A percentile compares a stretch with the other conserved stretches of the same genome.
phyloP scores from a whole-genome alignment of 345 rosid genomes.

The Salix purpurea region DNA sequence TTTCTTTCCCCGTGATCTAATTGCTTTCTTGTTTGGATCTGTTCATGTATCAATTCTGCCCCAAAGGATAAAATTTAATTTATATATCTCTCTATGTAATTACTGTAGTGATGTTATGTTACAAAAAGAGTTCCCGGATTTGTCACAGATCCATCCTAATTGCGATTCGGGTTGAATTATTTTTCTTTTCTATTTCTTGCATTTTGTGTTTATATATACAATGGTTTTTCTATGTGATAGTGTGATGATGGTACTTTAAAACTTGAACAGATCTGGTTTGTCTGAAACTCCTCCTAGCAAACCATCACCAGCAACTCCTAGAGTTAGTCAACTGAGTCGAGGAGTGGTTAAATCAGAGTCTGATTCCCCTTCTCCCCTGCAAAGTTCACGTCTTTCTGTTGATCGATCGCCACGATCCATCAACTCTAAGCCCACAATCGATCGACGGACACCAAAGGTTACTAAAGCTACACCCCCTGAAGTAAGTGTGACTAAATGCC shows the following conservation, averaged over 20 bases:
- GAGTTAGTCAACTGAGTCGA: conserved; percentile 50
- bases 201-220: conserved; percentile 3
- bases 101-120: neutral
- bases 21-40: conserved; percentile 14
- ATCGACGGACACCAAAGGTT: conserved; percentile 64
- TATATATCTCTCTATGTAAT: neutral
- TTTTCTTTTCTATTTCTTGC: neutral
- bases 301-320: conserved; percentile 66
- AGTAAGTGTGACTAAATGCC: conserved; percentile 37
- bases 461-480: conserved; percentile 48
- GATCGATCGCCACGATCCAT: conserved; percentile 70
- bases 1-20: neutral
- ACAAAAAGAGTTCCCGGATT: conserved; percentile 2
- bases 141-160: conserved; percentile 20
- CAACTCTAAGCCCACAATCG: conserved; percentile 56
- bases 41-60: neutral
- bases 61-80: neutral
- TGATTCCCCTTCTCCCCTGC: conserved; percentile 55
- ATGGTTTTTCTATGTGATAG: conserved; percentile 11
- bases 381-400: conserved; percentile 53
- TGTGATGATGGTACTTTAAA: conserved; percentile 6
- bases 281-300: conserved; percentile 75
- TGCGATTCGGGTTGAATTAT: neutral
- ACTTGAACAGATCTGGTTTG: conserved; percentile 56
- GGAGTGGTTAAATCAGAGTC: conserved; percentile 56